phyloP scores from a whole-genome alignment of 352 stramenopile species.

The Globisporangium echinulatum region DNA sequence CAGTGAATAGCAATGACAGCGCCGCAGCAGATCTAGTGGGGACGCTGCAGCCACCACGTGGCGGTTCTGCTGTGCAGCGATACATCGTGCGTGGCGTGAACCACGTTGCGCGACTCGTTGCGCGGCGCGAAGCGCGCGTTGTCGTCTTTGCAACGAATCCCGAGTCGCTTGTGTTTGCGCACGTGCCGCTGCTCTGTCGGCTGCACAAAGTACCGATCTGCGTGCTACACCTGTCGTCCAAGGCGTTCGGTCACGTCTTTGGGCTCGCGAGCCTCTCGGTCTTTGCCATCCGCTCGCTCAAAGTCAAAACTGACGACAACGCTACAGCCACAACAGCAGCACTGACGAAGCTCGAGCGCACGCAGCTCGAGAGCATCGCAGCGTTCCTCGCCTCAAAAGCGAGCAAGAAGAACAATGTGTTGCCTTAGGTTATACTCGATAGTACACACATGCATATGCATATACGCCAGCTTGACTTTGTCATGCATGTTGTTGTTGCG shows the following conservation, averaged over 20 bases:
- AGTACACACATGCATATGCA: neutral
- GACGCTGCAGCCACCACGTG: neutral
- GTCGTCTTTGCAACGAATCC: conserved; percentile 67
- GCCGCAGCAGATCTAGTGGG: neutral
- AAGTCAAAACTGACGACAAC: neutral
- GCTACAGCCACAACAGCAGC: neutral
- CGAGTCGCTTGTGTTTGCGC: conserved; percentile 44
- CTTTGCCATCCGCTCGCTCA: conserved; percentile 31
- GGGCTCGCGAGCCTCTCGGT: conserved; percentile 46
- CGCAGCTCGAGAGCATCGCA: conserved; percentile 47
- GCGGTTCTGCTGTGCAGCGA: conserved; percentile 8
- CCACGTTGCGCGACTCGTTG: conserved; percentile 39
- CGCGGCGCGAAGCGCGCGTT: conserved; percentile 35
- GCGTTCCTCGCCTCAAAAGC: conserved; percentile 59
- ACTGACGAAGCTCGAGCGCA: conserved; percentile 12
- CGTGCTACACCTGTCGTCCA: conserved; percentile 67
- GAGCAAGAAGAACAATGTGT: conserved; percentile 34
- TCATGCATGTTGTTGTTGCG: neutral
- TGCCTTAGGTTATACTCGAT: conserved; percentile 1
- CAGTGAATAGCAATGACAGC: neutral
- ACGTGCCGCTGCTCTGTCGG: conserved; percentile 63
- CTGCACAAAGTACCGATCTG: conserved; percentile 62
- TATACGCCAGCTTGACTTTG: neutral
- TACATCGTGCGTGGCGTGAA: conserved; percentile 51
- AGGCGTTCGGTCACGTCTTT: conserved; percentile 52